Base-by-base conservation (phyloP, 1,284 basidiomycete genomes). In the Sanghuangporus weigelae region DNA sequence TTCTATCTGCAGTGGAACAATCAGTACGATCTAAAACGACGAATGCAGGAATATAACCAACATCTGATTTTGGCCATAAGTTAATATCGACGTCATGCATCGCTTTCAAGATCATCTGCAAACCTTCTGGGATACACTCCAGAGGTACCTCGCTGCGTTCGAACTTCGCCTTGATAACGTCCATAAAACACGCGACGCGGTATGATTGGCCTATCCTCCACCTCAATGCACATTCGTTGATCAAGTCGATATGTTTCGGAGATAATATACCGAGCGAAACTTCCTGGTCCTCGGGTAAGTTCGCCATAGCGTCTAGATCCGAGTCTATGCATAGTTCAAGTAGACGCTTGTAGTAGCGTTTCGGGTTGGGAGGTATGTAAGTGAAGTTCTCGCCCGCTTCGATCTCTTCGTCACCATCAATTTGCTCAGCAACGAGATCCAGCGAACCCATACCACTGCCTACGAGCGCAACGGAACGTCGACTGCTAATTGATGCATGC, bases 181-280 rank as follows among this genome's bases (percentile, higher is more conserved):
- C 91, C 69, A 98, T 76, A 75, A 97, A 96, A 69, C 89, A 90
- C 8, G 89, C 82, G 0, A 84, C 85, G 23, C 92, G 85, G 71
- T 93, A 94, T 2, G 90, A 79, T 59, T 90, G 84, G 7, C 89
- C 84, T 62, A 99, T 87, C 61, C 96, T 81, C 97, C 97, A 98
- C 49, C 93, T 83, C 63, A 89, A 71, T 1, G 94, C 94, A 70
- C 95, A 96, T 71, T 96, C 92, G 60, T 89, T 87, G 65, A 98
- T 84, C 40, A 99, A 78, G 63, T 93, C 89, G 51, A 93, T 81
- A 73, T 98, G 95, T 16, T 82, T 72, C 0, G 84, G 72, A 0
- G 93, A 94, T n/a, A 99, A 77, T 62, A 99, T 98, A 10, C 93
- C 93, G 38, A 99, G 78, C 0, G 95, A 94, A 3, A 99, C 96